Evolutionary conservation across 108 stramenopile species (phyloP).

Genomic region (Cyclotella baltica): DNA sequence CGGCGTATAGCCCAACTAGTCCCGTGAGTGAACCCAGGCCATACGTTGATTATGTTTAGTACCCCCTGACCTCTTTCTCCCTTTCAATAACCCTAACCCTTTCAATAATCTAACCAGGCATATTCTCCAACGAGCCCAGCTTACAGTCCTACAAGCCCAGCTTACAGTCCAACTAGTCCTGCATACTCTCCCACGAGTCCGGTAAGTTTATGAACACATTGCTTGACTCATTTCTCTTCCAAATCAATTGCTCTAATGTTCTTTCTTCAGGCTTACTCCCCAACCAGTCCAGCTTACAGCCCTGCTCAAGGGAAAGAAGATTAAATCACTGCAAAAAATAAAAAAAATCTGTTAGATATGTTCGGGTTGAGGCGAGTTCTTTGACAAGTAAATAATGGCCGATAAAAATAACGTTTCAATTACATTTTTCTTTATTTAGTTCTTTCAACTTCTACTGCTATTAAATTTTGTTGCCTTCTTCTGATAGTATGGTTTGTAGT

Average conservation of each 20-base stretch:
- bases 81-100: constrained; percentile 21
- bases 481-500: too few species aligned
- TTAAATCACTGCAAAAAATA: neutral
- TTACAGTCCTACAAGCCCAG: constrained; percentile 88
- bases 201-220: constrained; percentile 16
- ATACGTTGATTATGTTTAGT: constrained; percentile 5
- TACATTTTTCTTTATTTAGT: too few species aligned
- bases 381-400: too few species aligned
- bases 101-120: too few species aligned
- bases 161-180: constrained; percentile 82
- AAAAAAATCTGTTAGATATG: neutral
- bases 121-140: constrained; percentile 87
- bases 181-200: constrained; percentile 84
- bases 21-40: constrained; percentile 65
- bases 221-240: neutral
- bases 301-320: constrained; percentile 45
- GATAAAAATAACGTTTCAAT: too few species aligned
- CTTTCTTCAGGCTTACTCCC: constrained; percentile 36
- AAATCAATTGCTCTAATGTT: neutral
- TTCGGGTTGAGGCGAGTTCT: too few species aligned
- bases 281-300: constrained; percentile 65
- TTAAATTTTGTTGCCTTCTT: too few species aligned
- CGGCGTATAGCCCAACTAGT: constrained; percentile 86
- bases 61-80: constrained; percentile 61
- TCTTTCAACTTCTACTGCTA: too few species aligned